Evolutionary conservation across 306 rosid species (phyloP).

Genomic region (Vicia faba): DNA sequence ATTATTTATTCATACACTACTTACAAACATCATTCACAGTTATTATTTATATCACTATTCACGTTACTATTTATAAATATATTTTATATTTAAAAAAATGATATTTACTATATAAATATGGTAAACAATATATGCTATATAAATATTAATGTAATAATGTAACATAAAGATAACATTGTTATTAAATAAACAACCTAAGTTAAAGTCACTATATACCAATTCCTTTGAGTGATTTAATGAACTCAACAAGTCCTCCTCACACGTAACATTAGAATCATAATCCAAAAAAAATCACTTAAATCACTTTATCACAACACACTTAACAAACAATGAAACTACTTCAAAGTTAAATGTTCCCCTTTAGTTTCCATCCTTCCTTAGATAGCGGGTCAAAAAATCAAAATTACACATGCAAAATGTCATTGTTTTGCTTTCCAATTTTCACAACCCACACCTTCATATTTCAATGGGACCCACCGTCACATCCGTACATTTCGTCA

Average conservation of each 20-base stretch:
- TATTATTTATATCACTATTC: no score
- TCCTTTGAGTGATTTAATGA: conserved; percentile 31
- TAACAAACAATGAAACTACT: conserved; percentile 4
- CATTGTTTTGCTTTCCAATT: conserved; percentile 35
- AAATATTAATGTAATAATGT: no score
- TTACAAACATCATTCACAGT: no score
- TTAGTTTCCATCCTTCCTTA: conserved; percentile 36
- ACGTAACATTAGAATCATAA: conserved; percentile 42
- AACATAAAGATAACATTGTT: no score
- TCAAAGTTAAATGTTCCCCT: conserved; percentile 34
- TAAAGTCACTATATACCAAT: no score
- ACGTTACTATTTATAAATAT: no score
- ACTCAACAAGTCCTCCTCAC: conserved; percentile 50
- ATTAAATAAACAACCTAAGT: no score
- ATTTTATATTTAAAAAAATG: no score
- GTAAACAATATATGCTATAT: no score
- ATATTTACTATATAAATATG: no score
- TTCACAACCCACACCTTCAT: conserved; percentile 9
- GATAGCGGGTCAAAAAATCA: conserved; percentile 43
- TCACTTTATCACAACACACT: background rate
- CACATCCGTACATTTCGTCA: conserved; percentile 25
- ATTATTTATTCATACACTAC: no score
- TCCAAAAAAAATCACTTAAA: conserved; percentile 17
- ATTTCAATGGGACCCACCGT: conserved; percentile 18
- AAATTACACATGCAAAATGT: conserved; percentile 5